Evolutionary conservation across 2,329 filamentous ascomycete genomes (phyloP).

Genomic region (Colletotrichum gigasporum): DNA sequence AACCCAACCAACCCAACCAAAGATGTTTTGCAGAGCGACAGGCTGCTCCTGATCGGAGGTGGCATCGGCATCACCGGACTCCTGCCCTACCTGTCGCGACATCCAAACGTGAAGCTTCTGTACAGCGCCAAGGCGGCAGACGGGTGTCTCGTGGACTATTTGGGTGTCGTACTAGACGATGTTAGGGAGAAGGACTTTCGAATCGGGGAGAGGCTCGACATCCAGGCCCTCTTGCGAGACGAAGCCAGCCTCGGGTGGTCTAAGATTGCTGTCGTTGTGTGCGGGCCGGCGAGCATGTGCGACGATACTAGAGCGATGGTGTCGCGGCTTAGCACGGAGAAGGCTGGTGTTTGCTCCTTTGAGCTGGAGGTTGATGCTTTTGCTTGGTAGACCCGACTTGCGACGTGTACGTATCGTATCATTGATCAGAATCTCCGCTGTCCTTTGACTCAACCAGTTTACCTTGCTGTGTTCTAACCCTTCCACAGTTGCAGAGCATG

Average conservation of each 20-base stretch:
- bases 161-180: constrained; percentile 37
- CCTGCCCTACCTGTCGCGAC: constrained; percentile 43
- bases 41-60: constrained; percentile 55
- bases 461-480: too few relatives aligned
- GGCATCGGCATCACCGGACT: constrained; percentile 59
- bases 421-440: too few relatives aligned
- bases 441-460: too few relatives aligned
- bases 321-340: too few relatives aligned
- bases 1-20: too few relatives aligned
- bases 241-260: constrained; percentile 41
- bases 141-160: constrained; percentile 39
- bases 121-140: constrained; percentile 45
- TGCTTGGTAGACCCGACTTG: too few relatives aligned
- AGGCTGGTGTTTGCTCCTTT: too few relatives aligned
- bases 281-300: constrained; percentile 50
- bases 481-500: too few relatives aligned
- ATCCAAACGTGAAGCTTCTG: constrained; percentile 46
- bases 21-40: too few relatives aligned
- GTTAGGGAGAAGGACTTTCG: constrained; percentile 45
- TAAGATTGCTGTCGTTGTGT: constrained; percentile 49
- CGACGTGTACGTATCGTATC: too few relatives aligned
- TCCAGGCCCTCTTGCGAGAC: constrained; percentile 39
- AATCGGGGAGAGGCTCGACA: constrained; percentile 45
- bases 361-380: too few relatives aligned
- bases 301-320: constrained; percentile 49